A percentile compares a stretch with the other conserved stretches of the same genome.
These are phyloP conservation scores for Pyrenophora tritici-repentis DNA, from an alignment of 2,329 filamentous ascomycete species.

Conservation along the genomic window DNA sequence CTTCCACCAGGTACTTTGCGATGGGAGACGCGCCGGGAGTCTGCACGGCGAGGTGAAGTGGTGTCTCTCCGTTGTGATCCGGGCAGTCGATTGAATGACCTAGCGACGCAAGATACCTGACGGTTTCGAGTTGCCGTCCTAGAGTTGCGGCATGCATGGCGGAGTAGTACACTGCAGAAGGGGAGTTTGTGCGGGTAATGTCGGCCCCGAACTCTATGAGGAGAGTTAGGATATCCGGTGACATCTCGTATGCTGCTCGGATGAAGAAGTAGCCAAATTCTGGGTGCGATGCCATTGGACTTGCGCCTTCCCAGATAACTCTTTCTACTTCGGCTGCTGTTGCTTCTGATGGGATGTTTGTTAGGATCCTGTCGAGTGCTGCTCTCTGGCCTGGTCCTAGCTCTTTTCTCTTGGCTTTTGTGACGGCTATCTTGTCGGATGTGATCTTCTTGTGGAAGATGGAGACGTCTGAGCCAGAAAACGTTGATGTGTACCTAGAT, in stretches of 20 bases:
- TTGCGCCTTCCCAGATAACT: constrained; percentile 39
- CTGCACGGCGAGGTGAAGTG: constrained; percentile 38
- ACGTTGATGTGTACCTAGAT: constrained; percentile 26
- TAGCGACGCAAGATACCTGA: constrained; percentile 33
- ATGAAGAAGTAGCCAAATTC: constrained; percentile 39
- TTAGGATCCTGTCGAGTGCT: constrained; percentile 37
- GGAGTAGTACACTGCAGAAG: constrained; percentile 26
- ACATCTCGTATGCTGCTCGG: constrained; percentile 35
- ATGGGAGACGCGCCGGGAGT: constrained; percentile 33
- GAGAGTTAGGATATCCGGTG: constrained; percentile 26
- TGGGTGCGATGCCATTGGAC: constrained; percentile 35
- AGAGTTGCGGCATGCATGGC: constrained; percentile 38
- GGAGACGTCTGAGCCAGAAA: constrained; percentile 33
- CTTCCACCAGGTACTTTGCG: constrained; percentile 36
- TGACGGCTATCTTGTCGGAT: constrained; percentile 36
- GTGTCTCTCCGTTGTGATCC: constrained; percentile 37
- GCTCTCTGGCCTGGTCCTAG: constrained; percentile 30
- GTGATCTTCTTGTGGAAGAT: constrained; percentile 35
- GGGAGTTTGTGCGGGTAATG: constrained; percentile 21
- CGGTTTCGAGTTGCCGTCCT: constrained; percentile 31
- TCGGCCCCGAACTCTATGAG: constrained; percentile 41
- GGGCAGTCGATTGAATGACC: constrained; percentile 35
- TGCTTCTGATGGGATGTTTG: constrained; percentile 31
- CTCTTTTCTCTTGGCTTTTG: constrained; percentile 33
- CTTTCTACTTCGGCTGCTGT: constrained; percentile 34